Conservation (phyloP, 148 eudicot species). For the Camellia granthamiana region DNA sequence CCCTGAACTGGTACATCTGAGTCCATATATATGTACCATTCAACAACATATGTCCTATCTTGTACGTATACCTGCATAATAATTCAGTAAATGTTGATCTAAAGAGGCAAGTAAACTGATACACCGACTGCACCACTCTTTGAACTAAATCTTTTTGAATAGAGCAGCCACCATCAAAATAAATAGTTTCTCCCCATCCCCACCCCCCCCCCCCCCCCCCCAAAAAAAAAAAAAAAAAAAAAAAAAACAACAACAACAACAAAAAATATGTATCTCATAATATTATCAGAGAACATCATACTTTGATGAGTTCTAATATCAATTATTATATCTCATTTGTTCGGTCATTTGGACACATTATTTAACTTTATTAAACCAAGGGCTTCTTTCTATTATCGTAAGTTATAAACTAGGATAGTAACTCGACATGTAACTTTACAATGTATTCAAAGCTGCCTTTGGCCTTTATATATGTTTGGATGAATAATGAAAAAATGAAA, state of each 20-base stretch:
- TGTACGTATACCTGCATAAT: constrained; percentile 61
- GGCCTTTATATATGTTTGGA: background rate
- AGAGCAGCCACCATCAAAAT: background rate
- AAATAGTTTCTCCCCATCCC: background rate
- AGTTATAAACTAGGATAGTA: background rate
- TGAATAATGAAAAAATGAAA: background rate
- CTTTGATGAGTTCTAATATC: background rate
- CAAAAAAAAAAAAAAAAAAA: background rate
- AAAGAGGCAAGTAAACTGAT: constrained; percentile 1
- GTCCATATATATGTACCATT: constrained; percentile 73
- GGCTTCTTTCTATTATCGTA: background rate
- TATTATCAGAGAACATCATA: background rate
- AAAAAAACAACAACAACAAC: background rate
- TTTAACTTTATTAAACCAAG: background rate
- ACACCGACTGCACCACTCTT: background rate
- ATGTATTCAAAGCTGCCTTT: background rate
- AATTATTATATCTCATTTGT: background rate
- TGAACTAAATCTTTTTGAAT: background rate
- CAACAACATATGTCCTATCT: constrained; percentile 56
- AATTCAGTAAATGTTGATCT: background rate
- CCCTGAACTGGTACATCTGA: constrained; percentile 59
- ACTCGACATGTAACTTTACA: background rate
- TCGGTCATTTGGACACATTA: background rate
- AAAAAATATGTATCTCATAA: background rate
- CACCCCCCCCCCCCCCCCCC: no score